Evolutionary conservation across 1,284 basidiomycete genomes (phyloP).

Genomic region (Ganoderma resinaceum): DNA sequence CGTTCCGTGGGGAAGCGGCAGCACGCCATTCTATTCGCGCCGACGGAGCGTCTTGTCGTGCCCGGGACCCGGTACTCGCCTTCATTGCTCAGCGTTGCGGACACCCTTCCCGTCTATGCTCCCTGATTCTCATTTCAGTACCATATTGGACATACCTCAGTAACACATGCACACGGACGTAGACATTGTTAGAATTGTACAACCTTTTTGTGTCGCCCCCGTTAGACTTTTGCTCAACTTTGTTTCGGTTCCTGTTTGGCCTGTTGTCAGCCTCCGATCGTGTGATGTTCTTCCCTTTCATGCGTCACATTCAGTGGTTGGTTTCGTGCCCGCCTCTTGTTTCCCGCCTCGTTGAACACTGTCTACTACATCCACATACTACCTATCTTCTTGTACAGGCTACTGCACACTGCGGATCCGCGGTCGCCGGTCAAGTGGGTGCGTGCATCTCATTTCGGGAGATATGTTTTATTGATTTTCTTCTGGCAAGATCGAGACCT

Average conservation of each 20-base stretch:
- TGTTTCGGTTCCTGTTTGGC: neutral
- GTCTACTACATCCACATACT: slow-evolving; percentile 3
- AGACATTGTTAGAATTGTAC: no score
- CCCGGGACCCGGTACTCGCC: slow-evolving; percentile 70
- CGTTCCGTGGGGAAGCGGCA: slow-evolving; percentile 57
- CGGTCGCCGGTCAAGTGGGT: neutral
- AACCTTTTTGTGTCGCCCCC: neutral
- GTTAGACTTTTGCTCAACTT: neutral
- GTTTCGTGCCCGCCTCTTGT: slow-evolving; percentile 5
- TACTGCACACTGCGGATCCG: neutral
- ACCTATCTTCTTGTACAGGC: slow-evolving; percentile 2
- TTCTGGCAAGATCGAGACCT: neutral
- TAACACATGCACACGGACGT: neutral
- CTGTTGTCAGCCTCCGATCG: slow-evolving; percentile 10
- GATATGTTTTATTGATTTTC: neutral
- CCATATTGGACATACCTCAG: neutral
- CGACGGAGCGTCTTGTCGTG: slow-evolving; percentile 73
- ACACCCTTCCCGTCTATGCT: slow-evolving; percentile 26
- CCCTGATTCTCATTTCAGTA: slow-evolving; percentile 9
- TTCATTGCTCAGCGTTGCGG: slow-evolving; percentile 39
- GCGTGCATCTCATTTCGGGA: neutral
- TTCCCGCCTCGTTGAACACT: neutral
- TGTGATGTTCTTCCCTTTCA: slow-evolving; percentile 1
- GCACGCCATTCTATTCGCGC: slow-evolving; percentile 81
- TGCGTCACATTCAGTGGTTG: slow-evolving; percentile 4